Evolutionary conservation across 345 rosid species (phyloP).

Genomic region (Citrus australasica): DNA sequence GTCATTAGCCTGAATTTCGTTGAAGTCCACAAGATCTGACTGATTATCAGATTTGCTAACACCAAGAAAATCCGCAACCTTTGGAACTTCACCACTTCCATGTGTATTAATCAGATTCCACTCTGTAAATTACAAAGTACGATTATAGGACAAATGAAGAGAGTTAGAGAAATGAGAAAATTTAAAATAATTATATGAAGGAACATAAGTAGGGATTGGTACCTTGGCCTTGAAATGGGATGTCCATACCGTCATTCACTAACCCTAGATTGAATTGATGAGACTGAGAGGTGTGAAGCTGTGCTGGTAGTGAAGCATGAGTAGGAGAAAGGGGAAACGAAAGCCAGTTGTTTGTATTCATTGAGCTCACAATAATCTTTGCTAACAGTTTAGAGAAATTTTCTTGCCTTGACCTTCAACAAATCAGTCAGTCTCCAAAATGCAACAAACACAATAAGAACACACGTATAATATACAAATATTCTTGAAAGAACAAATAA

Average conservation of each 20-base stretch:
- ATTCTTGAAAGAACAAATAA: background rate
- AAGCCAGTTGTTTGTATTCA: constrained; percentile 99
- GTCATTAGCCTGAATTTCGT: constrained; percentile 49
- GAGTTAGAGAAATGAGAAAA: background rate
- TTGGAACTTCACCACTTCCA: constrained; percentile 71
- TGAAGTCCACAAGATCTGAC: constrained; percentile 66
- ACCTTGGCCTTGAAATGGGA: constrained; percentile 93
- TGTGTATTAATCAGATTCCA: constrained; percentile 75
- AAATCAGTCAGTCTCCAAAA: constrained; percentile 17
- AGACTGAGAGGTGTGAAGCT: constrained; percentile 65
- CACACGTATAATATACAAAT: constrained; percentile 7
- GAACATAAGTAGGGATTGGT: background rate
- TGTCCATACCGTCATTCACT: constrained; percentile 65
- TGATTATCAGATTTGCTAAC: constrained; percentile 77
- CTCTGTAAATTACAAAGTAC: constrained; percentile 33
- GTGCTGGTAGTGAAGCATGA: constrained; percentile 64
- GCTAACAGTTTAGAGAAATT: background rate
- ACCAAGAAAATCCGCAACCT: constrained; percentile 94
- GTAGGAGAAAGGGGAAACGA: constrained; percentile 90
- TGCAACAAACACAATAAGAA: constrained; percentile 14
- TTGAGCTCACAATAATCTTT: constrained; percentile 29
- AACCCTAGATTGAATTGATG: constrained; percentile 82
- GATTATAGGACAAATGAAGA: background rate
- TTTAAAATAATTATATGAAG: too few relatives aligned
- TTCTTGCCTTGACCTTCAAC: constrained; percentile 12